A percentile compares a stretch with the other conserved stretches of the same genome.
Conservation (phyloP, 192 early-diverging fungal genomes). For the Gryganskiella cystojenkinii region DNA sequence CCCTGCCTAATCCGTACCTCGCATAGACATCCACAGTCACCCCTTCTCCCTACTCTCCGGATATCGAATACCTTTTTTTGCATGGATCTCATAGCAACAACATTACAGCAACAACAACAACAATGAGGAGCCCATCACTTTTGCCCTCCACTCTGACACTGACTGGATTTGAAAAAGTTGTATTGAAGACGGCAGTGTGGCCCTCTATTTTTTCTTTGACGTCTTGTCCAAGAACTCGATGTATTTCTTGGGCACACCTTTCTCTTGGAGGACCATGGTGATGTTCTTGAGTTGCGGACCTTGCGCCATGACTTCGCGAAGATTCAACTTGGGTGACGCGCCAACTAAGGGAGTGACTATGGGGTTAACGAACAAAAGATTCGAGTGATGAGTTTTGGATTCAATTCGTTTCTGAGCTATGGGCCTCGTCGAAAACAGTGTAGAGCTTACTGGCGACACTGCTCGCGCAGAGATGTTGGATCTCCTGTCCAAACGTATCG, state of each 20-base stretch:
- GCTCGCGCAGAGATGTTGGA: constrained; percentile 73
- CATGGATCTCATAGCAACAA: neutral
- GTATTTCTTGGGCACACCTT: constrained; percentile 64
- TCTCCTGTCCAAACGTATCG: constrained; percentile 65
- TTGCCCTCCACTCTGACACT: too few relatives aligned
- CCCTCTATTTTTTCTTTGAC: constrained; percentile 28
- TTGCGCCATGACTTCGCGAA: constrained; percentile 79
- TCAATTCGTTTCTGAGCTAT: neutral
- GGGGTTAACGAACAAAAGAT: neutral
- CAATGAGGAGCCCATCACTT: constrained; percentile 1
- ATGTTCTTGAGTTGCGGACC: constrained; percentile 77
- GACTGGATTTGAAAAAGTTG: too few relatives aligned
- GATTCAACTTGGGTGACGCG: constrained; percentile 61
- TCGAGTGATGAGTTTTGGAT: neutral
- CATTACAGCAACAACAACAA: neutral
- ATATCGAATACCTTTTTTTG: constrained; percentile 19
- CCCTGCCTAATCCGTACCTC: neutral
- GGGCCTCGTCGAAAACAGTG: neutral
- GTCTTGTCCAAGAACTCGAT: constrained; percentile 52
- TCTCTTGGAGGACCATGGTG: constrained; percentile 56
- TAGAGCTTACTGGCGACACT: constrained; percentile 66
- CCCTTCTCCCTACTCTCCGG: neutral
- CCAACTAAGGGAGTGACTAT: constrained; percentile 64
- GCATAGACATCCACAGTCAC: neutral
- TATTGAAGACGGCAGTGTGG: neutral